phyloP scores from a whole-genome alignment of 306 rosid species.

The Aeschynomene evenia region DNA sequence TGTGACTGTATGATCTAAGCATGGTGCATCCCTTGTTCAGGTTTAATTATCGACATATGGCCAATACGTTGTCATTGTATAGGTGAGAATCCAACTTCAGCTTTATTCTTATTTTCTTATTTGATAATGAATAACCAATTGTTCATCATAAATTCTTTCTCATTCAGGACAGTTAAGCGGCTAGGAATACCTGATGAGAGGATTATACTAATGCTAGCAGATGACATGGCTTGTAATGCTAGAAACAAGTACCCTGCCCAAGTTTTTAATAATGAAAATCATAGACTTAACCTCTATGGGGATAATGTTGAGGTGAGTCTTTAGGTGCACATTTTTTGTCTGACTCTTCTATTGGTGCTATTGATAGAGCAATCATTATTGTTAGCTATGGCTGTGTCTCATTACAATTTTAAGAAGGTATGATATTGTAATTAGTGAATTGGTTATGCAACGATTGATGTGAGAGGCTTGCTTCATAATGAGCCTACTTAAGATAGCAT shows the following conservation, averaged over 20 bases:
- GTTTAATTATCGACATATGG: constrained; percentile 98
- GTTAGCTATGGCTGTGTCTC: constrained; percentile 13
- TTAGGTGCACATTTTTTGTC: constrained; percentile 12
- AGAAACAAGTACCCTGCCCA: constrained; percentile 95
- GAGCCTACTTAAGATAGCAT: neutral
- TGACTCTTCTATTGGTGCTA: neutral
- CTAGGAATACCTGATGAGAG: constrained; percentile 98
- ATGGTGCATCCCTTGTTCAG: constrained; percentile 44
- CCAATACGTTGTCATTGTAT: constrained; percentile 86
- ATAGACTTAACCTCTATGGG: constrained; percentile 86
- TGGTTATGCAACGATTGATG: neutral
- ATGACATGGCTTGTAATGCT: constrained; percentile 98
- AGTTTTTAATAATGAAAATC: constrained; percentile 95
- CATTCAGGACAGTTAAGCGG: constrained; percentile 87
- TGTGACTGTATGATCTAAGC: constrained; percentile 7
- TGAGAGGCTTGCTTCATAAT: neutral
- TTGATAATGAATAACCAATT: neutral
- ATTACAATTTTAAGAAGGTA: neutral
- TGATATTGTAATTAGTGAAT: neutral
- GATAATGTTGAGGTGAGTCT: constrained; percentile 91
- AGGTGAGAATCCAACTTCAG: constrained; percentile 45
- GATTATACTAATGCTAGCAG: constrained; percentile 95
- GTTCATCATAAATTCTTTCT: constrained; percentile 24
- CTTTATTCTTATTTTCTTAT: neutral
- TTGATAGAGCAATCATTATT: neutral